These are phyloP conservation scores for Corylus americana DNA, from an alignment of 306 rosid genomes.

Conservation along the genomic window DNA sequence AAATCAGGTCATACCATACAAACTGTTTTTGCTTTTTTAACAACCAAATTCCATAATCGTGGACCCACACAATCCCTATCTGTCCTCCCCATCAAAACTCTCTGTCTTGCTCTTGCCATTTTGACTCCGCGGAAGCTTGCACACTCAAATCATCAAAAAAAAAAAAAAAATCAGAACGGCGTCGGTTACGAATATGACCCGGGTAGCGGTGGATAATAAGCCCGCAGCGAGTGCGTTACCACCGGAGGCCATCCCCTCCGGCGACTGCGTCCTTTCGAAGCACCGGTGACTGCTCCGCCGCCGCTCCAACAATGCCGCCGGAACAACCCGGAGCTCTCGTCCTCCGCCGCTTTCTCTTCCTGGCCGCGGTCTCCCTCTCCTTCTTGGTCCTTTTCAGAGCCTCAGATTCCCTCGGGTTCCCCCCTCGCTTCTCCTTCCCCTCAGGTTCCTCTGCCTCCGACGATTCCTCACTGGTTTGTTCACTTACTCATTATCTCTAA, in stretches of 20 bases:
- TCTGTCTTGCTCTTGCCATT: too few species aligned
- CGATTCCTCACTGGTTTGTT: constrained; percentile 47
- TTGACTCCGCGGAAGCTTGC: too few species aligned
- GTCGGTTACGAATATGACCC: background rate
- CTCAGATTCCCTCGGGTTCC: constrained; percentile 42
- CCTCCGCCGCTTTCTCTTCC: constrained; percentile 31
- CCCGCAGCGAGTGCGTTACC: background rate
- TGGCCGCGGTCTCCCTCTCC: constrained; percentile 52
- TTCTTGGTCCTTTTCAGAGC: constrained; percentile 51
- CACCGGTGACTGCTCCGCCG: background rate
- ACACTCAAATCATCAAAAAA: background rate
- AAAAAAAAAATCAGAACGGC: background rate
- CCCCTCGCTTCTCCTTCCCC: constrained; percentile 33
- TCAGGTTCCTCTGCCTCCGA: constrained; percentile 22
- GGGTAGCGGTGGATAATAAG: background rate
- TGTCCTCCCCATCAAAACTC: too few species aligned
- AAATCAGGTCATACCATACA: too few species aligned
- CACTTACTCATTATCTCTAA: constrained; percentile 3
- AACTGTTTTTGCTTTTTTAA: too few species aligned
- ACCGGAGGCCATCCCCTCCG: background rate
- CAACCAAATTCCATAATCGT: too few species aligned
- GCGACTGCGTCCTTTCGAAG: background rate
- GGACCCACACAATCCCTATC: too few species aligned
- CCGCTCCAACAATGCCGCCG: constrained; percentile 6
- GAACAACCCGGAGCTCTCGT: background rate